Evolutionary conservation across 768 basidiomycete species (phyloP).

Genomic region (Collybia sordida): DNA sequence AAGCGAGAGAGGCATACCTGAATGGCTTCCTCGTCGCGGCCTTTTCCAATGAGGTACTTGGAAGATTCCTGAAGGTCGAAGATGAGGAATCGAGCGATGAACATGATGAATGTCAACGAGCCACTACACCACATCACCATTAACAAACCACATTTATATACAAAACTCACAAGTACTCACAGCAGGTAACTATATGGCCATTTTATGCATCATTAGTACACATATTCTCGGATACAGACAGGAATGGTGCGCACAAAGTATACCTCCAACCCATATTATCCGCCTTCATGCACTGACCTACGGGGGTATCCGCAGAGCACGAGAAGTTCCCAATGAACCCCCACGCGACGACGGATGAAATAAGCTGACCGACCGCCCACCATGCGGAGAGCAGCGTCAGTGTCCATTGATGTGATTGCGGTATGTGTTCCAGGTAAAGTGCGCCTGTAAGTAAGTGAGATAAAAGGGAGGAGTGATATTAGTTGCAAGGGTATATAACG

Average conservation of each 20-base stretch:
- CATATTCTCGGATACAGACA: not conserved
- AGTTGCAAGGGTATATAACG: too few species aligned
- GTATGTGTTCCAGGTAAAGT: constrained; percentile 44
- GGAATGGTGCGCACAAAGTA: constrained; percentile 32
- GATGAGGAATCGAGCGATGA: constrained; percentile 52
- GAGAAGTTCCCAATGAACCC: constrained; percentile 57
- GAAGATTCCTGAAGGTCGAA: constrained; percentile 63
- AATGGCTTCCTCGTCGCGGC: constrained; percentile 56
- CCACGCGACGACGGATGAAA: constrained; percentile 53
- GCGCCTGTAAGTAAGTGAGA: constrained; percentile 26
- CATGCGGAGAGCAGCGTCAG: constrained; percentile 53
- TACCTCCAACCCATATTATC: constrained; percentile 67
- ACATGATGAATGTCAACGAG: constrained; percentile 49
- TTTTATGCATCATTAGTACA: not conserved
- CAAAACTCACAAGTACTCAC: not conserved
- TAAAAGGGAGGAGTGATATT: too few species aligned
- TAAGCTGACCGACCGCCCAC: constrained; percentile 53
- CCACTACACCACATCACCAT: constrained; percentile 31
- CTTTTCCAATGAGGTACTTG: constrained; percentile 58
- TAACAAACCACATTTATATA: not conserved
- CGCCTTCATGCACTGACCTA: constrained; percentile 40
- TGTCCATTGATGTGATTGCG: constrained; percentile 48
- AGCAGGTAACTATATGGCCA: not conserved
- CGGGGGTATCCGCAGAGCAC: constrained; percentile 34
- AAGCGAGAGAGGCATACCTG: constrained; percentile 24